A percentile compares a stretch with the other conserved stretches of the same genome.
Conservation (phyloP, 176 grass and related monocot genomes). For the Pharus latifolius region DNA sequence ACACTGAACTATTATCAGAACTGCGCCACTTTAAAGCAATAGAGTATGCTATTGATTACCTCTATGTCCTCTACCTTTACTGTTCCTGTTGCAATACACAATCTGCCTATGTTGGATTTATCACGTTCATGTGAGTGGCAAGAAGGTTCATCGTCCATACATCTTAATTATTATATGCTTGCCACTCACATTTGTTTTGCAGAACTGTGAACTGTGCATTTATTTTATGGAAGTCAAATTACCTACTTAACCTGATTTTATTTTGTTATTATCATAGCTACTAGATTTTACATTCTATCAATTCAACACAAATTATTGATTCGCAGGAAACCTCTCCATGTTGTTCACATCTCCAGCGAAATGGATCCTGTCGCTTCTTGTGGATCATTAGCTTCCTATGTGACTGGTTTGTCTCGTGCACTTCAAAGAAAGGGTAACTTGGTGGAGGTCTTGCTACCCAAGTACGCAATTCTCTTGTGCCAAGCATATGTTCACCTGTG, state of each 20-base stretch:
- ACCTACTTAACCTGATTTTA: not conserved
- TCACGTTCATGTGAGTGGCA: not conserved
- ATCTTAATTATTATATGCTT: not conserved
- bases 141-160: not conserved
- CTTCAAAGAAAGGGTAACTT: slow-evolving; percentile 45
- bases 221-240: not conserved
- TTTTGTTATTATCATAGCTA: not conserved
- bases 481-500: not conserved
- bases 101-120: not conserved
- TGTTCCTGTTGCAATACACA: not conserved
- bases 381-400: slow-evolving; percentile 38
- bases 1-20: slow-evolving; percentile 36
- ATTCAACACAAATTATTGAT: not conserved
- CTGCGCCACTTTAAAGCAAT: slow-evolving; percentile 30
- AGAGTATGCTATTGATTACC: slow-evolving; percentile 19
- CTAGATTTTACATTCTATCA: not conserved
- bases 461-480: slow-evolving; percentile 17
- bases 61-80: not conserved
- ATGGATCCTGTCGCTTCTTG: slow-evolving; percentile 37
- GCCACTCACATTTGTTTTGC: not conserved
- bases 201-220: not conserved
- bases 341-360: slow-evolving; percentile 54
- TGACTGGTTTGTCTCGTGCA: slow-evolving; percentile 39
- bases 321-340: slow-evolving; percentile 38
- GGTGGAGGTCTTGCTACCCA: slow-evolving; percentile 59